Conservation (phyloP, 192 early-diverging fungal genomes). For the Coemansia reversa region DNA sequence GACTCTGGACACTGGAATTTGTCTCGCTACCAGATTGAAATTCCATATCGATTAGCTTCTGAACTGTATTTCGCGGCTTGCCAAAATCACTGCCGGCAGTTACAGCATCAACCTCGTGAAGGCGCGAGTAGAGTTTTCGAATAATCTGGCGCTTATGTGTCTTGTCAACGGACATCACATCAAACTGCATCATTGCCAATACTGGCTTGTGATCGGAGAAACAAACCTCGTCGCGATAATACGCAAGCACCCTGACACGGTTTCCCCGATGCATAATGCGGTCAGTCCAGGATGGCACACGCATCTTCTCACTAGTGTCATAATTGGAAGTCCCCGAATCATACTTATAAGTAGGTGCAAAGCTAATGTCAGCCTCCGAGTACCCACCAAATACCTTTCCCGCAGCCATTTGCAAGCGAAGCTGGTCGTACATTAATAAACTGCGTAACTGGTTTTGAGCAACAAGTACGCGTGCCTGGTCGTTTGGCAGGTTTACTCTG, state of each 20-base stretch:
- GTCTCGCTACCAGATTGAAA: neutral
- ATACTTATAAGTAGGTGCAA: constrained; percentile 98
- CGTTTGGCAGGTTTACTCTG: constrained; percentile 72
- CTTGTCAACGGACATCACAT: constrained; percentile 50
- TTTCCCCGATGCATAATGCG: constrained; percentile 64
- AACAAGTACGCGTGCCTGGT: constrained; percentile 56
- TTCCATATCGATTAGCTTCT: constrained; percentile 42
- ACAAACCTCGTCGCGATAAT: constrained; percentile 49
- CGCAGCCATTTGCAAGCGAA: constrained; percentile 59
- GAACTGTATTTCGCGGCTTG: constrained; percentile 6
- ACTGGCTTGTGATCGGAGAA: constrained; percentile 56
- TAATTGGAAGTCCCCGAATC: constrained; percentile 78
- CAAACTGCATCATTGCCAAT: constrained; percentile 39
- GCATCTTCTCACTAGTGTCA: constrained; percentile 92
- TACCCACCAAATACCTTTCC: constrained; percentile 75
- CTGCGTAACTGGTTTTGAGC: constrained; percentile 46
- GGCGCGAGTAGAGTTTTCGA: constrained; percentile 30
- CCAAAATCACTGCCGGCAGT: neutral
- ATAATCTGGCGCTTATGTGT: constrained; percentile 31
- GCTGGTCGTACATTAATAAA: constrained; percentile 63
- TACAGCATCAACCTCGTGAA: constrained; percentile 14
- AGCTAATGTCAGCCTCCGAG: constrained; percentile 72
- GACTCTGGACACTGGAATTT: neutral
- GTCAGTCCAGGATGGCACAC: constrained; percentile 96
- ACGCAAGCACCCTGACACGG: constrained; percentile 23